These are phyloP conservation scores for Chaetomidium leptoderma DNA, from an alignment of 495 filamentous ascomycete genomes.

Conservation along the genomic window DNA sequence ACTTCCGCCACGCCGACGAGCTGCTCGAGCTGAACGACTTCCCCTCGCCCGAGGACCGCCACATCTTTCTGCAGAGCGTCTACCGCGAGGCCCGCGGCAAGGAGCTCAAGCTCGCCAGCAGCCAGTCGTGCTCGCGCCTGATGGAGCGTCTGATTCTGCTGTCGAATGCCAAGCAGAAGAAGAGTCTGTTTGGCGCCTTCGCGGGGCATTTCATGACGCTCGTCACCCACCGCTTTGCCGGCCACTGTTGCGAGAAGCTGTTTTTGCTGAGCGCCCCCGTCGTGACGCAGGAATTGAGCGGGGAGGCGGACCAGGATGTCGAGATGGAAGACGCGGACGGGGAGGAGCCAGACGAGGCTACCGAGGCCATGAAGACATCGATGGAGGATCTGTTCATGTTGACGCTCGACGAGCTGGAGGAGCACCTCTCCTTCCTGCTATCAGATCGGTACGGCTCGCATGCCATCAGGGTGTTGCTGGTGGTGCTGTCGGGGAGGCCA, in stretches of 20 bases:
- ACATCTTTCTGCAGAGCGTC: constrained; percentile 77
- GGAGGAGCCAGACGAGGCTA: constrained; percentile 39
- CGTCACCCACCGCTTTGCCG: constrained; percentile 90
- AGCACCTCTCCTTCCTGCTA: constrained; percentile 75
- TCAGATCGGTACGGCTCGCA: constrained; percentile 90
- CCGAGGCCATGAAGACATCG: constrained; percentile 37
- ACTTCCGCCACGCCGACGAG: constrained; percentile 84
- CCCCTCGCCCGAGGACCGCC: constrained; percentile 66
- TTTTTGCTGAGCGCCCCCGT: constrained; percentile 77
- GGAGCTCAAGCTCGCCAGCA: constrained; percentile 91
- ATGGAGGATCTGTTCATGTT: constrained; percentile 83
- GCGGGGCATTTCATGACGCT: constrained; percentile 82
- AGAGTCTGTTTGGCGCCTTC: constrained; percentile 77
- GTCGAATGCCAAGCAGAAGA: constrained; percentile 75
- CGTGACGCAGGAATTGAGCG: constrained; percentile 66
- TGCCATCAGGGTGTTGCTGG: constrained; percentile 73
- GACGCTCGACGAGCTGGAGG: constrained; percentile 77
- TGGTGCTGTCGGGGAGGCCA: constrained; percentile 80
- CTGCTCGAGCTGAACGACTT: constrained; percentile 87
- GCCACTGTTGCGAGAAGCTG: constrained; percentile 92
- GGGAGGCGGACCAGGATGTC: constrained; percentile 27
- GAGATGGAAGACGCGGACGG: constrained; percentile 35
- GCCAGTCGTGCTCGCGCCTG: constrained; percentile 87
- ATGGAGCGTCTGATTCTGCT: constrained; percentile 87
- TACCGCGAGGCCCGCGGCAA: constrained; percentile 83